phyloP scores from a whole-genome alignment of 768 basidiomycete genomes.

The Artomyces pyxidatus region DNA sequence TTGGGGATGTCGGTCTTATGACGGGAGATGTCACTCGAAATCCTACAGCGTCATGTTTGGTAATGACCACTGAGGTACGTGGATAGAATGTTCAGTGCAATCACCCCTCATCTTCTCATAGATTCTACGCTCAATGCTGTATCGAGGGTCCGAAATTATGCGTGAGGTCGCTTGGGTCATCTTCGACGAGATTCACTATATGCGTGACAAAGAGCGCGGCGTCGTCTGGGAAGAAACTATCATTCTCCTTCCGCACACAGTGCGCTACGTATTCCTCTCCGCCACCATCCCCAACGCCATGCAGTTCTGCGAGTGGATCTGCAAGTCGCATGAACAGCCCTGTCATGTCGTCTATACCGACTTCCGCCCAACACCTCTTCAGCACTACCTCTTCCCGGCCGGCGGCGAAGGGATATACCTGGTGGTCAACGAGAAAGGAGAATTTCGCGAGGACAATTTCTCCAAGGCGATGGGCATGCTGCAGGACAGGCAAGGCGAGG shows the following conservation, averaged over 20 bases:
- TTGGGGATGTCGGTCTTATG: slow-evolving; percentile 98
- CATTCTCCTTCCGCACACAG: slow-evolving; percentile 91
- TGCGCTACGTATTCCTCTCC: slow-evolving; percentile 97
- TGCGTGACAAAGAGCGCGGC: slow-evolving; percentile 98
- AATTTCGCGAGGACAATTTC: slow-evolving; percentile 96
- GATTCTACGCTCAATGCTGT: slow-evolving; percentile 98
- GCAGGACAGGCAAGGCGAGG: slow-evolving; percentile 77
- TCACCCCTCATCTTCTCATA: slow-evolving; percentile 23
- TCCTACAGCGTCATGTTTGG: slow-evolving; percentile 91
- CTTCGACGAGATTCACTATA: slow-evolving; percentile 99
- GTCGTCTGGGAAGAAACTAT: slow-evolving; percentile 99
- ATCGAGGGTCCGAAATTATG: slow-evolving; percentile 98
- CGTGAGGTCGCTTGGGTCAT: slow-evolving; percentile 99
- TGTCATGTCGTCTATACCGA: slow-evolving; percentile 99
- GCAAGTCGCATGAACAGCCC: slow-evolving; percentile 92
- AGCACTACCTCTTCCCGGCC: slow-evolving; percentile 96
- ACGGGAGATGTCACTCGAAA: slow-evolving; percentile 99
- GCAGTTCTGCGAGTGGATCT: slow-evolving; percentile 99
- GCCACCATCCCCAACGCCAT: slow-evolving; percentile 99
- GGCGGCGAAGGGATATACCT: slow-evolving; percentile 96
- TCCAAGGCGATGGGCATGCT: slow-evolving; percentile 95
- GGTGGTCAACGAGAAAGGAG: slow-evolving; percentile 97
- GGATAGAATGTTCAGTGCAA: no score
- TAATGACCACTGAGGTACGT: slow-evolving; percentile 97
- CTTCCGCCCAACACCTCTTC: slow-evolving; percentile 95